These are phyloP conservation scores for Nakataea oryzae DNA, from an alignment of 2,329 filamentous ascomycete genomes.

Conservation along the genomic window DNA sequence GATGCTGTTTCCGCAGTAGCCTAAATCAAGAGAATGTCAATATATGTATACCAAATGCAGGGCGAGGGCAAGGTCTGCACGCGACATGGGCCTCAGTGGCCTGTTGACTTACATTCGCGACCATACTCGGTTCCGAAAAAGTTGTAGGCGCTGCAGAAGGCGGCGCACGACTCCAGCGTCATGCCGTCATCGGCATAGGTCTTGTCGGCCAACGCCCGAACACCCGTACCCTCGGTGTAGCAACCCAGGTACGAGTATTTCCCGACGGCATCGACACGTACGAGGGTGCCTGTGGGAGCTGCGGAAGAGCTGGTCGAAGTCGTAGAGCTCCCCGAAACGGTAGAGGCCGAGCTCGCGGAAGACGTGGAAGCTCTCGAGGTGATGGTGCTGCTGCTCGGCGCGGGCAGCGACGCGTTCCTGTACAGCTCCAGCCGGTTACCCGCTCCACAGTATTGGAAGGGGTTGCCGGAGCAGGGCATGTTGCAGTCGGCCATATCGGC, in stretches of 20 bases:
- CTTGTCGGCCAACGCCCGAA: conserved; percentile 40
- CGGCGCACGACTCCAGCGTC: conserved; percentile 36
- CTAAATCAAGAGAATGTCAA: background rate
- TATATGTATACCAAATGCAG: background rate
- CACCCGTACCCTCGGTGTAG: conserved; percentile 43
- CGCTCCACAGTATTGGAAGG: conserved; percentile 24
- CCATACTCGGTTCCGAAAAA: conserved; percentile 41
- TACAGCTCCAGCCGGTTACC: conserved; percentile 23
- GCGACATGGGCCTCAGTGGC: background rate
- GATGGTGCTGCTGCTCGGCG: background rate
- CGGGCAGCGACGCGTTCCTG: conserved; percentile 10
- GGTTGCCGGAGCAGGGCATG: conserved; percentile 24
- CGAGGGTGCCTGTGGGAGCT: conserved; percentile 21
- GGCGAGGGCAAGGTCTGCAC: background rate
- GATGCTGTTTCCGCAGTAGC: conserved; percentile 23
- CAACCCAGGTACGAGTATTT: conserved; percentile 36
- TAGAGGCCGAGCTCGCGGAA: conserved; percentile 23
- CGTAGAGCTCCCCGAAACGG: conserved; percentile 13
- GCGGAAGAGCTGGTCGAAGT: conserved; percentile 20
- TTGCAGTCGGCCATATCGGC: conserved; percentile 23
- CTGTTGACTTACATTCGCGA: conserved; percentile 28
- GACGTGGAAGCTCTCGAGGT: background rate
- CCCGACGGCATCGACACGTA: conserved; percentile 22
- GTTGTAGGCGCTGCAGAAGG: conserved; percentile 31
- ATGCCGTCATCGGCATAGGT: conserved; percentile 30